These are phyloP conservation scores for Irpex lacteus DNA, from an alignment of 1,284 basidiomycete species.

Conservation along the genomic window DNA sequence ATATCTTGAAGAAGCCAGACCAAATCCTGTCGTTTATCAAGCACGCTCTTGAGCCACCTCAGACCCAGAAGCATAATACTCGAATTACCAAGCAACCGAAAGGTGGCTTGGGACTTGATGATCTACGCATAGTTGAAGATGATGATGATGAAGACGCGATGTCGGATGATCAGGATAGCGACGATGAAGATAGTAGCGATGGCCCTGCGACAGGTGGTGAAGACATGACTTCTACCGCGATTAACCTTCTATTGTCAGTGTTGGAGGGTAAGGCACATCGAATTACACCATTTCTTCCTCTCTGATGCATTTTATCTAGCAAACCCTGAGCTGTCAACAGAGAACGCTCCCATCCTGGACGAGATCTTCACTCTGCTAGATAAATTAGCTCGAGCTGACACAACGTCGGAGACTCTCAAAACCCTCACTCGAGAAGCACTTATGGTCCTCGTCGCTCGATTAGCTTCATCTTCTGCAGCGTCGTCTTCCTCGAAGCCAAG, in stretches of 20 bases:
- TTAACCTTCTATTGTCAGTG: conserved; percentile 76
- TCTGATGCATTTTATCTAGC: conserved; percentile 36
- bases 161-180: conserved; percentile 28
- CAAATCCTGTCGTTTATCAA: conserved; percentile 80
- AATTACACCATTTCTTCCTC: conserved; percentile 2
- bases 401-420: conserved; percentile 45
- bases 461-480: conserved; percentile 52
- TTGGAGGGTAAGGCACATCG: conserved; percentile 64
- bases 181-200: conserved; percentile 58
- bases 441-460: conserved; percentile 78
- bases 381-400: conserved; percentile 40
- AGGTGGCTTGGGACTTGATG: conserved; percentile 34
- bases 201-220: conserved; percentile 25
- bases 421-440: conserved; percentile 73
- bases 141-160: conserved; percentile 22
- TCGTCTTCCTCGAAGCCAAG: conserved; percentile 25
- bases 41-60: conserved; percentile 50
- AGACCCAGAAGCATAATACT: conserved; percentile 18
- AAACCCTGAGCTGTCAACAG: conserved; percentile 66
- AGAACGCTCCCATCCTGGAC: conserved; percentile 59
- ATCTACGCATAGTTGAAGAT: conserved; percentile 43
- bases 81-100: conserved; percentile 13
- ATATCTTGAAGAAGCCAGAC: conserved; percentile 67
- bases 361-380: conserved; percentile 73
- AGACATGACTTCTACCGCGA: conserved; percentile 72